Evolutionary conservation across 768 basidiomycete species (phyloP).

Genomic region (Filobasidium wieringae): DNA sequence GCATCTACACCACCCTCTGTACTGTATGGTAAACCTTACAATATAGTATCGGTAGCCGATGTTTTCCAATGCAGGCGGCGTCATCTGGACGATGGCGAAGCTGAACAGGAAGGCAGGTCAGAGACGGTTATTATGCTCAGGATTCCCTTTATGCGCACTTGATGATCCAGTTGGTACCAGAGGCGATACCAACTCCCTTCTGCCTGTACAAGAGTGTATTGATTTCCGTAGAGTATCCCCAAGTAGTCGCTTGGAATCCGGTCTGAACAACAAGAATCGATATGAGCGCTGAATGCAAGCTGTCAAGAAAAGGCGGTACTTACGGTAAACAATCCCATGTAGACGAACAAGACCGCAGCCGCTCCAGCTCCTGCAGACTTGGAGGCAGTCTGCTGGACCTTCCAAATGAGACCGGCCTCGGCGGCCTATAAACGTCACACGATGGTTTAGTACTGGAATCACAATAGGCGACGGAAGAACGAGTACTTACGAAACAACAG

Average conservation of each 20-base stretch:
- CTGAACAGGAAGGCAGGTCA: too few species aligned
- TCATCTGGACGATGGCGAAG: conserved; percentile 10
- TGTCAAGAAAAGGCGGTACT: too few species aligned
- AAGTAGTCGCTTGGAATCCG: conserved; percentile 6
- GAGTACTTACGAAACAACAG: conserved; percentile 15
- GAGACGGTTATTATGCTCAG: too few species aligned
- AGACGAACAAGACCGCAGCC: conserved; percentile 24
- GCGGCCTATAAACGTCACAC: too few species aligned
- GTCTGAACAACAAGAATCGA: too few species aligned
- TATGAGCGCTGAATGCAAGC: too few species aligned
- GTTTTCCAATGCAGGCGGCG: conserved; percentile 6
- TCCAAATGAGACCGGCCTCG: conserved; percentile 20
- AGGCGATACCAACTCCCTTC: conserved; percentile 9
- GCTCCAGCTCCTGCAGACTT: conserved; percentile 19
- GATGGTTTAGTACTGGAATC: not conserved
- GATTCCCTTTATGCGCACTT: too few species aligned
- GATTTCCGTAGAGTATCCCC: conserved; percentile 10
- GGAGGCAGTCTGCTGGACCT: conserved; percentile 9
- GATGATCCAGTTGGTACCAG: conserved; percentile 12
- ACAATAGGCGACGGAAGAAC: too few species aligned
- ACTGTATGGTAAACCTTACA: too few species aligned
- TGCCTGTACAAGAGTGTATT: not conserved
- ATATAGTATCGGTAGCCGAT: conserved; percentile 10
- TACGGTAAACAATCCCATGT: conserved; percentile 25
- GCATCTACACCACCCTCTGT: too few species aligned